Evolutionary conservation across 2,329 filamentous ascomycete species (phyloP).

Genomic region (Phialophora tarda): DNA sequence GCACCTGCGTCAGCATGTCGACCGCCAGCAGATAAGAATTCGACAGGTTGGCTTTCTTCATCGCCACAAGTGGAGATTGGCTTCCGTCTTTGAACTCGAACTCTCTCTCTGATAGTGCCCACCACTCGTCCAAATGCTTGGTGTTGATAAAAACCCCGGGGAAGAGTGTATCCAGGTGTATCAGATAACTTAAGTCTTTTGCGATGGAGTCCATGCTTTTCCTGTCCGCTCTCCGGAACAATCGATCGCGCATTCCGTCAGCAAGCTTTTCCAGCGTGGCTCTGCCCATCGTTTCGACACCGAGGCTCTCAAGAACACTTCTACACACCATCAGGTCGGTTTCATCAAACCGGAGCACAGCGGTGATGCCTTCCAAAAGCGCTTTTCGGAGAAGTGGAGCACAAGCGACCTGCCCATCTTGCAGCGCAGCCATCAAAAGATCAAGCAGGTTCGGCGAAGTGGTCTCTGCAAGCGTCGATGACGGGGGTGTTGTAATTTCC

Average conservation of each 20-base stretch:
- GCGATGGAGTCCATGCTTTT: slow-evolving; percentile 3
- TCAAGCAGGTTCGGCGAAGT: not conserved
- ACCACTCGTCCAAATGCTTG: slow-evolving; percentile 28
- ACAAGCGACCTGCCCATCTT: slow-evolving; percentile 18
- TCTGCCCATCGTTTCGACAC: slow-evolving; percentile 19
- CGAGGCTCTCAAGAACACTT: slow-evolving; percentile 16
- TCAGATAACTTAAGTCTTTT: slow-evolving; percentile 22
- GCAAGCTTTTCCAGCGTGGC: slow-evolving; percentile 23
- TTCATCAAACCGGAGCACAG: slow-evolving; percentile 1
- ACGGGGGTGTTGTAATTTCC: not conserved
- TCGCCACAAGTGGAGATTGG: not conserved
- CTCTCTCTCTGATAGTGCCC: slow-evolving; percentile 5
- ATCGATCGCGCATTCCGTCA: slow-evolving; percentile 2
- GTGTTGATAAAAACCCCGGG: slow-evolving; percentile 15
- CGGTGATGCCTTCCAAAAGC: slow-evolving; percentile 16
- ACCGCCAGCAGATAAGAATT: slow-evolving; percentile 8
- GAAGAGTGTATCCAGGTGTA: slow-evolving; percentile 19
- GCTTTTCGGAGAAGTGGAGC: slow-evolving; percentile 16
- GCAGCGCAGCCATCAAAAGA: not conserved
- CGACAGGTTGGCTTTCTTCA: not conserved
- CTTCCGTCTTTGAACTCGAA: slow-evolving; percentile 1
- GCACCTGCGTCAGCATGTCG: slow-evolving; percentile 19
- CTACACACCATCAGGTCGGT: not conserved
- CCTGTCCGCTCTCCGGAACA: slow-evolving; percentile 3
- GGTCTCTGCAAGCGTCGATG: not conserved